Evolutionary conservation across 768 basidiomycete species (phyloP), one percentile per base, ranked within the genome.

Genomic region (Mycena galopus): DNA sequence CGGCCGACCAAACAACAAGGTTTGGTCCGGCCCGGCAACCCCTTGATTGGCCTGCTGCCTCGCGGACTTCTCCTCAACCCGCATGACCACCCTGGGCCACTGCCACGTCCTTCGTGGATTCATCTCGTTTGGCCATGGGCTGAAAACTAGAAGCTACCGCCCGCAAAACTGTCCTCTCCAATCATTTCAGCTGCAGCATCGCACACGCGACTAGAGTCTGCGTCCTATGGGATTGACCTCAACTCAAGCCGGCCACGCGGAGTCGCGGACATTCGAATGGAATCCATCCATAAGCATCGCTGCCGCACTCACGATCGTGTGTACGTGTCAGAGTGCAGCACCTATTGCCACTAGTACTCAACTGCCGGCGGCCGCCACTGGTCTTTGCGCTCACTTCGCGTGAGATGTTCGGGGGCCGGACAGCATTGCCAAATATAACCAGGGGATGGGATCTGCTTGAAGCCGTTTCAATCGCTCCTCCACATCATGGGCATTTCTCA

Each of bases 401-500:
- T n/a, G n/a, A n/a, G n/a, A n/a, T n/a, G n/a, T n/a, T n/a, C n/a
- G n/a, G n/a, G n/a, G n/a, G n/a, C n/a, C n/a, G n/a, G n/a, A 56
- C 29, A 30, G 16, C 55, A 56, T 56, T 56, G 12, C 55, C 21
- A 56, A 56, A 56, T 56, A 56, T 56, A 56, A 30, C 8, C n/a
- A n/a, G n/a, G n/a, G n/a, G n/a, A 29, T 55, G 55, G 55, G 55
- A 56, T 56, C 30, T 56, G 29, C 55, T 3, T 56, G 21, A 56
- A 56, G 55, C 55, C 55, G 21, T 30, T 42, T 42, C 39, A 42
- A 8, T 17, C 39, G 39, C 39, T 42, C 17, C 58, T 37, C 57
- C 35, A 23, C 37, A 37, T n/a, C 58, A 59, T 59, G 58, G 35
- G 58, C 58, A 59, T 59, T 59, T 39, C 58, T 59, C 58, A 59